Evolutionary conservation across 2,329 filamentous ascomycete species (phyloP), one percentile per base, ranked within the genome.

Genomic region (Trichoderma koningii): DNA sequence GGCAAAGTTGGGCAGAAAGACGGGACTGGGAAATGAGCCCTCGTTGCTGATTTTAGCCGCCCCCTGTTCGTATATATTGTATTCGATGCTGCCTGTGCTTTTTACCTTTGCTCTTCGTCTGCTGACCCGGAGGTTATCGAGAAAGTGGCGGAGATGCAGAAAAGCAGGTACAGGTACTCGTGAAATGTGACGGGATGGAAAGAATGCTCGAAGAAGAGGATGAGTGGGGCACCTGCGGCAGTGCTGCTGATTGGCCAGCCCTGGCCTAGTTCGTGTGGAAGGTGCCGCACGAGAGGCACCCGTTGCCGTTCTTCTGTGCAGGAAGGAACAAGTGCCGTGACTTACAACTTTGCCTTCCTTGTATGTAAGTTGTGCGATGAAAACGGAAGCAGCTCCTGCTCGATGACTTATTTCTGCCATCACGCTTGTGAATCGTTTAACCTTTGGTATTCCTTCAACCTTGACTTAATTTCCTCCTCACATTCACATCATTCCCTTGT

Each of bases 241-340:
- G 23, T 21, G 5, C 1, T 52, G 60, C 28, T 63, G 26, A 63
- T 63, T 63, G 41, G 60, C 38, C 50, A 63, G 48, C 60, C 41
- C 50, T 55, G 60, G 41, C 15, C 48, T 45, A 52, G 9, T 26
- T 57, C 34, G 42, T 34, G 55, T 59, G 56, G 45, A 60, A 60
- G 56, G 45, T 60, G 56, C 55, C 44, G 55, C 56, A 48, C 45
- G 28, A 47, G 12, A 23, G 21, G 21, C 51, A 55, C n/a, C 21
- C 6, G 28, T 45, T 19, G 12, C 21, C 6, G 28, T 45, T 19
- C 28, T 38, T 14, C 12, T 38, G 10, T 38, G 56, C 56, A 38
- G 45, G 21, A 60, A 42, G 28, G 56, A 21, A 34, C 44, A 41
- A 41, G 56, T 60, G 56, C 56, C 56, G 56, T 60, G 56, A 60